Base-by-base conservation (phyloP, 805 yeast species). In the Limtongia smithiae region DNA sequence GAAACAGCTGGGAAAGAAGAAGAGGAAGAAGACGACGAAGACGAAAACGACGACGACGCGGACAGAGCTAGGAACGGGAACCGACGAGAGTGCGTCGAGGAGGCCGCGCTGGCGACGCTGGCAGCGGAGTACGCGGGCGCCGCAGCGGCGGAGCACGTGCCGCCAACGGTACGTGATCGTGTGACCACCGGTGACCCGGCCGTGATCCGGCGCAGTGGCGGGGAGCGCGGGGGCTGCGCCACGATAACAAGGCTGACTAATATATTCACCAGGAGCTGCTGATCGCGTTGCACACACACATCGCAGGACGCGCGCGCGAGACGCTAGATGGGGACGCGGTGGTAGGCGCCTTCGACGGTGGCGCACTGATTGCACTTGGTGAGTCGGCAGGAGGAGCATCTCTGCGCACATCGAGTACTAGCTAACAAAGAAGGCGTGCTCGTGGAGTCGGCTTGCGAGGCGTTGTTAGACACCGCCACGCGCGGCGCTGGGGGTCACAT, bases 321-420 rank as follows among this genome's bases (percentile, higher is more conserved):
- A 27, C 12, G 2, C 45, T 25, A 12, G 37, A 30, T 15, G 36
- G 39, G 24, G 38, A 18, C 38, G 38, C 44, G 27, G 20, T 45
- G 11, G 27, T 14, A 27, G 42, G 47, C 22, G 40, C 32, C 27
- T 20, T 48, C 25, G 52, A 48, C 41, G 52, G 40, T 18, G n/a
- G 28, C 15, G 52, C 52, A 15, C 51, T 48, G 21, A 37, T 48
- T n/a, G 48, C 52, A 9, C 32, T 48, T n/a, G 52, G 52, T 38
- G 31, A 18, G 52, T 37, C 9, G 28, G 6, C 28, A 8, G 14
- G 5, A 7, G 1, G 20, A 9, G 41, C 18, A 14, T 25, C 35
- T 17, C 24, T 15, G 42, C 18, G 31, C 4, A 14, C 9, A 5
- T 7, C 18, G 4, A 17, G 37, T 31, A 22, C 21, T 21, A 11